Conservation (phyloP, 2,329 filamentous ascomycete species). For the Fusarium coicis region DNA sequence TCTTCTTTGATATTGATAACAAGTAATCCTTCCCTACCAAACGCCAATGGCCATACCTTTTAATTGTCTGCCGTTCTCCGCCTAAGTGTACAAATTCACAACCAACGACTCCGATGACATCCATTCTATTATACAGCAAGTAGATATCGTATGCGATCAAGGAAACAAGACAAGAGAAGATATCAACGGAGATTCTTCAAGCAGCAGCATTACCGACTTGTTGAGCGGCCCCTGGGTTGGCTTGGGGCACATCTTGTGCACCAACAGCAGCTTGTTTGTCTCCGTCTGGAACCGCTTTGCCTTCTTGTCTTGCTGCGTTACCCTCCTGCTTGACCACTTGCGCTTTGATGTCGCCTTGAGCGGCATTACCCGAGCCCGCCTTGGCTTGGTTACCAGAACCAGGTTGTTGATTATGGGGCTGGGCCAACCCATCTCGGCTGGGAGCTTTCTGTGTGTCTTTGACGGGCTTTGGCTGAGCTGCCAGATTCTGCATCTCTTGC, state of each 20-base stretch:
- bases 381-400: conserved; percentile 17
- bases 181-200: not conserved
- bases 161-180: not conserved
- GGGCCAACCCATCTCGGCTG: conserved; percentile 26
- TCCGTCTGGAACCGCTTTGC: conserved; percentile 13
- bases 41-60: conserved; percentile 32
- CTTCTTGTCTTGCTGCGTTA: conserved; percentile 3
- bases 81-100: not conserved
- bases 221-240: conserved; percentile 14
- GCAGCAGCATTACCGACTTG: conserved; percentile 22
- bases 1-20: conserved; percentile 18
- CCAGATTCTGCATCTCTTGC: conserved; percentile 76
- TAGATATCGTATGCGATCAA: not conserved
- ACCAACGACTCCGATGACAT: conserved; percentile 22
- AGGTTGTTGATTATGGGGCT: conserved; percentile 23
- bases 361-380: conserved; percentile 13
- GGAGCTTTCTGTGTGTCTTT: conserved; percentile 29
- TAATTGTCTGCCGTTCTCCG: conserved; percentile 2
- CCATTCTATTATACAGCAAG: conserved; percentile 37
- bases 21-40: conserved; percentile 30
- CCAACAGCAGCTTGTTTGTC: conserved; percentile 16
- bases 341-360: conserved; percentile 17
- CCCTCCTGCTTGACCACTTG: conserved; percentile 17
- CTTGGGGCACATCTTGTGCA: conserved; percentile 16
- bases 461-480: conserved; percentile 33